Evolutionary conservation across 495 filamentous ascomycete species (phyloP).

Genomic region (Tuber umbilicatum): DNA sequence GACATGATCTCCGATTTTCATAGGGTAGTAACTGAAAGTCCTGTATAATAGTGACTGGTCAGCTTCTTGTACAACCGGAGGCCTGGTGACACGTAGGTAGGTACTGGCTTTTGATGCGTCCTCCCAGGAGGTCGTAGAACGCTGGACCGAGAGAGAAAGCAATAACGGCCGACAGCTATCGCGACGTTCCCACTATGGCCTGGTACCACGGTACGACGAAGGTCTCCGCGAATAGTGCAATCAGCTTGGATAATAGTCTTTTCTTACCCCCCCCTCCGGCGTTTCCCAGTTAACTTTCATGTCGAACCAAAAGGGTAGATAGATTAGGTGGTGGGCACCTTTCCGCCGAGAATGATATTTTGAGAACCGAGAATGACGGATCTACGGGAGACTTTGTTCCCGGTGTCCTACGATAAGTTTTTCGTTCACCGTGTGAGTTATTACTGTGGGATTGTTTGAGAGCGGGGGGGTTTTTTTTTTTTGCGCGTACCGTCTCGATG

Average conservation of each 20-base stretch:
- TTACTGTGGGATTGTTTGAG: constrained; percentile 4
- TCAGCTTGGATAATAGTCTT: constrained; percentile 86
- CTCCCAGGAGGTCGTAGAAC: constrained; percentile 71
- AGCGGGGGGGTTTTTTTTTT: constrained; percentile 11
- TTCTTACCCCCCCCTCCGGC: background rate
- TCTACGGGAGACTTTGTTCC: constrained; percentile 94
- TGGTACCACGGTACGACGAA: constrained; percentile 53
- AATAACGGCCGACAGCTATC: constrained; percentile 84
- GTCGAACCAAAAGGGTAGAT: background rate
- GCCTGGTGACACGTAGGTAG: background rate
- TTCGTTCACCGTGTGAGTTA: background rate
- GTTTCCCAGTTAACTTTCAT: background rate
- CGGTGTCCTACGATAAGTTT: constrained; percentile 62
- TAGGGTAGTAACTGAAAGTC: constrained; percentile 65
- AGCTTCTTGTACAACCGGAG: background rate
- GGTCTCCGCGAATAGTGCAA: constrained; percentile 85
- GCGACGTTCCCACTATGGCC: constrained; percentile 51
- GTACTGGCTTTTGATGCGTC: constrained; percentile 56
- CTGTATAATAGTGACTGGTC: constrained; percentile 39
- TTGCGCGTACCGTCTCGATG: constrained; percentile 74
- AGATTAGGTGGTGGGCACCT: constrained; percentile 10
- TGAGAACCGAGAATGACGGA: constrained; percentile 85
- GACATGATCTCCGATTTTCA: constrained; percentile 88
- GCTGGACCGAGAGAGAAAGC: constrained; percentile 66
- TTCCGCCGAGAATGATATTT: constrained; percentile 94